Evolutionary conservation across 495 filamentous ascomycete genomes (phyloP), one percentile per base, ranked within the genome.

Genomic region (Entonaema liquescens): DNA sequence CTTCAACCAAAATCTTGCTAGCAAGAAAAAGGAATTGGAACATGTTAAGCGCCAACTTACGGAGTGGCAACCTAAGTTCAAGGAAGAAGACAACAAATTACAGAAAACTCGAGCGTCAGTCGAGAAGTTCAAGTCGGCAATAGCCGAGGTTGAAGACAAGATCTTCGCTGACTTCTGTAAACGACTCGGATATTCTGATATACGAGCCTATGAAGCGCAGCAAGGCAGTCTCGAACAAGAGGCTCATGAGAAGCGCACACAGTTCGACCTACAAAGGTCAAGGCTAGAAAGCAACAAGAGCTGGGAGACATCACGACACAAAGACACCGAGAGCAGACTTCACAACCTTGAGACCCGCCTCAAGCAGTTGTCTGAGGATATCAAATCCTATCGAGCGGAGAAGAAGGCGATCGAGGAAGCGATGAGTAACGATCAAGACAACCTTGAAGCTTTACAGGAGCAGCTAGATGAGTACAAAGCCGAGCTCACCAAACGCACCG

Each of bases 171-270:
- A 86, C 21, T 99, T 98, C 83, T 98, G 96, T 82, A 87, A 89
- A 73, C 89, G 92, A 29, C 85, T 97, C 17, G 92, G 93, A 0
- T 98, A 95, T 77, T 85, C 89, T 19, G 90, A 93, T 72, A 97
- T 99, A 69, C 92, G 95, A 21, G 90, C 91, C 36, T 99, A 98
- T 74, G 93, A 98, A 78, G 90, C 89, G 6, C 94, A 96, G 64
- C 95, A 98, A 77, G 95, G 95, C 35, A 92, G 89, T 13, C 76
- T 95, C 54, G 94, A 98, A 73, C 91, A 97, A 78, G 94, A 98
- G 73, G 90, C 89, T 40, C 89, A 90, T 2, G 89, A 94, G 78
- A 95, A 94, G 80, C 92, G 91, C 62, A 88, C 93, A 23, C 90
- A 93, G 65, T 98, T 97, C 72, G 90, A 88, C 26, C 88, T 89